Base-by-base conservation (phyloP, 345 rosid genomes). In the Excoecaria agallocha region DNA sequence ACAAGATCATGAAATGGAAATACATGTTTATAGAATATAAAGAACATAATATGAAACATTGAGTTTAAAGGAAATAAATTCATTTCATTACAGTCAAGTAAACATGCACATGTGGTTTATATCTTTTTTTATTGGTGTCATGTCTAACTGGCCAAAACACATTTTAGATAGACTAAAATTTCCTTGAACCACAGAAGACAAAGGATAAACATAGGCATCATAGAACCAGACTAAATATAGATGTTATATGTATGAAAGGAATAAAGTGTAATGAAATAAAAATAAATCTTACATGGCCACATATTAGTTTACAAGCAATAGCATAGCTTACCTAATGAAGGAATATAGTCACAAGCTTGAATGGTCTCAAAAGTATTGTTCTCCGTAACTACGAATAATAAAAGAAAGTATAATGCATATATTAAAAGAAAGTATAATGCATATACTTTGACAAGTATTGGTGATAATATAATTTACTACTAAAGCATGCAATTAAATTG, bases 271-370 rank as follows among this genome's bases (percentile, higher is more conserved):
- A 74, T 30, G 59, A 1, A 16, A 50, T 70, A 46, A 76, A 56
- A 59, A 49, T 82, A 79, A 48, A 62, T 54, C 93, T 93, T 85
- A 94, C 98, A 78, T 88, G 83, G 58, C 98, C 98, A 82, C 98
- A 94, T 1, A 97, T 94, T 80, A 94, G 93, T 82, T 82, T 94
- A 80, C 98, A 92, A 68, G 94, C 98, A 66, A 90, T 85, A 4
- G 98, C 98, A 84, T 94, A 97, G 82, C 98, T 94, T 3, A 93
- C 98, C 83, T 94, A 97, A 54, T 92, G 98, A 51, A 94, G 73
- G 81, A 92, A 94, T 25, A 94, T 96, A 0, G 98, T 94, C 66
- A 94, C 93, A 72, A 92, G 94, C 90, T 94, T 94, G 78, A 92
- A 94, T n/a, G 98, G 98, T 16, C 84, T 89, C 83, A 94, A 74